A percentile compares a stretch with the other conserved stretches of the same genome.
These are phyloP conservation scores for Stemphylium vesicarium DNA, from an alignment of 2,329 filamentous ascomycete genomes.

Conservation along the genomic window DNA sequence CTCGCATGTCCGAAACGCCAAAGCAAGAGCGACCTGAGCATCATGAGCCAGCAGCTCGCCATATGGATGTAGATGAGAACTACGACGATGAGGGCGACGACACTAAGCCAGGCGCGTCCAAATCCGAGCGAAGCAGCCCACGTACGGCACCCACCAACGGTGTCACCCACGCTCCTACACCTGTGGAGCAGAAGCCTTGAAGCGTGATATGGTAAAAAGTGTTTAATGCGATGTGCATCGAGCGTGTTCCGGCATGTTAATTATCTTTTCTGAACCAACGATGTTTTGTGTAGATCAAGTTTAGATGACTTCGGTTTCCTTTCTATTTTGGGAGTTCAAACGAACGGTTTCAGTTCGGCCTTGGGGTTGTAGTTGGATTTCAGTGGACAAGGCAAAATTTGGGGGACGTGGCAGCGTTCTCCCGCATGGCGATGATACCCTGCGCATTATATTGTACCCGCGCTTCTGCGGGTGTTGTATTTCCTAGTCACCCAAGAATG, in stretches of 20 bases:
- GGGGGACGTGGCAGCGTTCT: constrained; percentile 10
- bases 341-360: not conserved
- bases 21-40: constrained; percentile 53
- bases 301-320: constrained; percentile 1
- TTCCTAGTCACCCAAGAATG: constrained; percentile 13
- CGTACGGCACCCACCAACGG: constrained; percentile 45
- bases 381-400: constrained; percentile 4
- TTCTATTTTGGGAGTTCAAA: constrained; percentile 3
- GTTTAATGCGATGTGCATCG: not conserved
- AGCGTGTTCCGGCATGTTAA: not conserved
- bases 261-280: not conserved
- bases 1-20: constrained; percentile 56
- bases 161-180: constrained; percentile 39
- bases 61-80: constrained; percentile 97
- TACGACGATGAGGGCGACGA: constrained; percentile 96
- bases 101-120: constrained; percentile 61
- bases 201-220: not conserved
- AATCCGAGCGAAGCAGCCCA: constrained; percentile 55
- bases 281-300: not conserved
- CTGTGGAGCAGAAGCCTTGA: constrained; percentile 46
- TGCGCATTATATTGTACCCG: constrained; percentile 10
- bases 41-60: constrained; percentile 85
- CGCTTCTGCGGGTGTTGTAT: constrained; percentile 11
- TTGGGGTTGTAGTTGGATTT: constrained; percentile 8
- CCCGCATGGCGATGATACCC: constrained; percentile 19